Evolutionary conservation across 495 filamentous ascomycete genomes (phyloP).

Genomic region (Sporormia fimetaria): DNA sequence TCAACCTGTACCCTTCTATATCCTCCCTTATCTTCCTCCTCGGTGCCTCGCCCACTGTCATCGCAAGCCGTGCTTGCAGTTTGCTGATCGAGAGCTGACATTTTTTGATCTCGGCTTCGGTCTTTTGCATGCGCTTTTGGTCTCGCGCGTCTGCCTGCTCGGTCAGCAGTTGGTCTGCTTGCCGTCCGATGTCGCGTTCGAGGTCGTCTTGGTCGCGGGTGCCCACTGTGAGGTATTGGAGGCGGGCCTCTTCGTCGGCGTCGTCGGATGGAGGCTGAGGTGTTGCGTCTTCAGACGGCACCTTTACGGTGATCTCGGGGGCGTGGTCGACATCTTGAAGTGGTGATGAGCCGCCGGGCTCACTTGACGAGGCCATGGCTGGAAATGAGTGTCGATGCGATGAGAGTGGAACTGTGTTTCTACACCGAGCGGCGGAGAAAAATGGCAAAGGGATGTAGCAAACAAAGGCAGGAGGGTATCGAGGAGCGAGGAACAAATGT

Average conservation of each 20-base stretch:
- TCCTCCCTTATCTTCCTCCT: slow-evolving; percentile 48
- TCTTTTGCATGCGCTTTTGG: slow-evolving; percentile 72
- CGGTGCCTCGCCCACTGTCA: slow-evolving; percentile 39
- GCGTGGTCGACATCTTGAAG: too few species aligned
- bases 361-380: too few species aligned
- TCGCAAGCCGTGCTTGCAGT: slow-evolving; percentile 40
- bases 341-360: too few species aligned
- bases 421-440: too few species aligned
- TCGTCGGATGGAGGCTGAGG: too few species aligned
- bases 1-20: slow-evolving; percentile 48
- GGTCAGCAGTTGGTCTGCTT: slow-evolving; percentile 66
- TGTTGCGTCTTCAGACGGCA: too few species aligned
- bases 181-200: slow-evolving; percentile 36
- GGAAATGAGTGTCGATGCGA: too few species aligned
- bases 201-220: slow-evolving; percentile 75
- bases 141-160: slow-evolving; percentile 84
- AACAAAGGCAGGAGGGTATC: too few species aligned
- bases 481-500: not conserved
- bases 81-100: slow-evolving; percentile 39
- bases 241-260: slow-evolving; percentile 47
- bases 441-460: too few species aligned
- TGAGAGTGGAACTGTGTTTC: too few species aligned
- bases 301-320: too few species aligned
- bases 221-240: slow-evolving; percentile 56
- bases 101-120: slow-evolving; percentile 42